A percentile compares a stretch with the other conserved stretches of the same genome.
Evolutionary conservation across 305 asterid species (phyloP).

Genomic region (Fraxinus xanthoxyloides): DNA sequence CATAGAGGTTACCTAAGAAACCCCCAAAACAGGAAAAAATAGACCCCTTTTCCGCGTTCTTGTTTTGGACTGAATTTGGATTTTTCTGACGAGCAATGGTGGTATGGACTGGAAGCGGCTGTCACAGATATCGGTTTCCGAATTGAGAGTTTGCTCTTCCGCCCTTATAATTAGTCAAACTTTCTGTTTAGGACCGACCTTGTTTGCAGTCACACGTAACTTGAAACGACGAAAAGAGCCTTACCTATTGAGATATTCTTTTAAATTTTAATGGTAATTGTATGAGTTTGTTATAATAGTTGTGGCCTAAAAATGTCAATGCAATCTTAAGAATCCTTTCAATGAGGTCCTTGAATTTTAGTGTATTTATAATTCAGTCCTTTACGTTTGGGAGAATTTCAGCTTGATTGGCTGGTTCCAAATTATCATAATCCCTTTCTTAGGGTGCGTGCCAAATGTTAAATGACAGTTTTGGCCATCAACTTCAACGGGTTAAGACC

Average conservation of each 20-base stretch:
- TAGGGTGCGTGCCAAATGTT: not conserved
- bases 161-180: conserved; percentile 26
- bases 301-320: conserved; percentile 26
- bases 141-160: conserved; percentile 24
- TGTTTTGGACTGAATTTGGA: not conserved
- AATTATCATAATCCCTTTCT: conserved; percentile 16
- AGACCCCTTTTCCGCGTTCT: conserved; percentile 15
- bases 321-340: conserved; percentile 21
- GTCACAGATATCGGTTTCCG: conserved; percentile 38
- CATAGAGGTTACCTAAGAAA: conserved; percentile 28
- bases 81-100: conserved; percentile 34
- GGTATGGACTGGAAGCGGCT: conserved; percentile 41
- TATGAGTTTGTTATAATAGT: not conserved
- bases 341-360: conserved; percentile 22
- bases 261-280: not conserved
- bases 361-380: conserved; percentile 22
- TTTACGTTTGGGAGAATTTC: conserved; percentile 5
- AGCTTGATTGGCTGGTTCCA: not conserved
- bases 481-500: conserved; percentile 10
- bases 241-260: not conserved
- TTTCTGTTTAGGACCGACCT: conserved; percentile 24
- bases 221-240: conserved; percentile 18
- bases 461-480: conserved; percentile 24
- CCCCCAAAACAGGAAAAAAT: conserved; percentile 13
- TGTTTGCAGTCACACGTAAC: not conserved